These are phyloP conservation scores for Amanita exitialis DNA, from an alignment of 768 basidiomycete species.

Conservation along the genomic window DNA sequence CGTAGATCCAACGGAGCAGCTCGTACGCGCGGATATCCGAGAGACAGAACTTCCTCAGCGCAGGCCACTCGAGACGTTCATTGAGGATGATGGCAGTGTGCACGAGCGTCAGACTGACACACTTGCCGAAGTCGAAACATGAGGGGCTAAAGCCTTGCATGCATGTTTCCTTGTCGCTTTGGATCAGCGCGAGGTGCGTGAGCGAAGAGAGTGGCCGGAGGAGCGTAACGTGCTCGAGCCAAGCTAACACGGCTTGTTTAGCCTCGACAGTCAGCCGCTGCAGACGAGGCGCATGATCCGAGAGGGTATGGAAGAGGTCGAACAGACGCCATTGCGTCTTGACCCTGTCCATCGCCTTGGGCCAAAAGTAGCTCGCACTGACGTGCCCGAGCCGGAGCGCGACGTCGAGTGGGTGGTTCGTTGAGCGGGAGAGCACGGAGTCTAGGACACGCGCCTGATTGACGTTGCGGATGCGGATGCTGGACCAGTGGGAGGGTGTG, in stretches of 20 bases:
- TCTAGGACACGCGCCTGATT: neutral
- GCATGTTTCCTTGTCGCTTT: neutral
- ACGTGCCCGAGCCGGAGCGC: conserved; percentile 2
- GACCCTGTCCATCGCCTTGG: neutral
- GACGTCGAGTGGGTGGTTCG: neutral
- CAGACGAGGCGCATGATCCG: neutral
- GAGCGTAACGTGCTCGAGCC: neutral
- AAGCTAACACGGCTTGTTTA: neutral
- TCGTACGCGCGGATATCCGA: neutral
- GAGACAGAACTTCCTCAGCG: neutral
- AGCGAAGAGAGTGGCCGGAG: neutral
- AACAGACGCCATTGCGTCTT: neutral
- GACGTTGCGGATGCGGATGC: conserved; percentile 1
- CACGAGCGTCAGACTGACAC: neutral
- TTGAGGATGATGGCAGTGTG: neutral
- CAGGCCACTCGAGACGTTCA: neutral
- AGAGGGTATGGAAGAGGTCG: neutral
- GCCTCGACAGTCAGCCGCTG: neutral
- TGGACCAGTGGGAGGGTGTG: conserved; percentile 3
- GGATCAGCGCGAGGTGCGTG: conserved; percentile 2
- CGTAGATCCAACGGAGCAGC: neutral
- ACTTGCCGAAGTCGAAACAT: conserved; percentile 1
- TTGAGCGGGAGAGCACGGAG: conserved; percentile 1
- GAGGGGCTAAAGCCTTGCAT: neutral
- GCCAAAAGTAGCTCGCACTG: neutral